Base-by-base conservation (phyloP, 768 basidiomycete genomes). In the Tubosaeta brunneosetosa region DNA sequence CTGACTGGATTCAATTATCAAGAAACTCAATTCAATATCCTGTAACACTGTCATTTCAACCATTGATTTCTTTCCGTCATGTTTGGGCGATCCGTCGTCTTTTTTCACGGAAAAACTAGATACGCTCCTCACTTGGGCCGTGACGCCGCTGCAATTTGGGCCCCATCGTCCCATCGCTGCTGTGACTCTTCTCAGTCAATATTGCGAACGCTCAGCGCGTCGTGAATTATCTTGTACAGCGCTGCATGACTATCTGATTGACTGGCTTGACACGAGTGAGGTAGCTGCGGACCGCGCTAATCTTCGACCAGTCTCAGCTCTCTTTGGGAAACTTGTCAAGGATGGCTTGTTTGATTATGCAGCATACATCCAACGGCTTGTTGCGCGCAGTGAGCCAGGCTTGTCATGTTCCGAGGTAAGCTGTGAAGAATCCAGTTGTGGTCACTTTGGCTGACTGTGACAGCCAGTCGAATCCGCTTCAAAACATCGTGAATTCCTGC, bases 21-120 rank as follows among this genome's bases (percentile, higher is more conserved):
- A 91, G 88, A 75, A 84, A 37, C 74, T 93, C 27, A 93, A 92
- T 63, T 85, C 88, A 1, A 86, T 93, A 52, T 82, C 82, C 25
- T 77, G 76, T 17, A 74, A 74, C 36, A 86, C 85, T 3, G 79
- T 85, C 57, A 74, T 93, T 60, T 69, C 74, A 25, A 67, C 73
- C 7, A 69, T 88, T 31, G 51, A 66, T 2, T 88, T 86, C 64
- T 88, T 91, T 57, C 73, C 78, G 7, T 73, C 74, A 9, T 72
- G 71, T 27, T 63, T 65, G 3, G 41, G 57, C 25, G 61, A 71
- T 26, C 47, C 61, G 49, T 62, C 70, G 19, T 61, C 72, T 12
- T 64, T 67, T 11, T 88, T 90, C 60, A 69, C 75, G n/a, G 78
- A 79, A 52, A 89, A 91, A 62, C 77, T 91, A 16, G 82, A 88